Evolutionary conservation across 768 basidiomycete genomes (phyloP).

Genomic region (Termitomyces sp.): DNA sequence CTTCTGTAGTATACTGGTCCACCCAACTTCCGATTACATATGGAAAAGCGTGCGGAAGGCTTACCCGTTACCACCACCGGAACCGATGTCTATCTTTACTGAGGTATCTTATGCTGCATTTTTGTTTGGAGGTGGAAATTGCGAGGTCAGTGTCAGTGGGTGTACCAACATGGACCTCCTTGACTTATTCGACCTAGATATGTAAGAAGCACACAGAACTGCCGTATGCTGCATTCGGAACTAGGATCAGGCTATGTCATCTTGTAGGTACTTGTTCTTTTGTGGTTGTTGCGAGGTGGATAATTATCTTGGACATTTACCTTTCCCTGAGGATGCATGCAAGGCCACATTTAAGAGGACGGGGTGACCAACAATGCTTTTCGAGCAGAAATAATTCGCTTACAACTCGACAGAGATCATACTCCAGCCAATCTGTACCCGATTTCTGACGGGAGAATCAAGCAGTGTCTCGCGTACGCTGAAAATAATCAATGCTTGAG

Average conservation of each 20-base stretch:
- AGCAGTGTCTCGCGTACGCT: background rate
- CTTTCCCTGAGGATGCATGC: conserved; percentile 5
- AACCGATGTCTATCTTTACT: conserved; percentile 33
- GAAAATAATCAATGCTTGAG: background rate
- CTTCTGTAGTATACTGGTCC: conserved; percentile 47
- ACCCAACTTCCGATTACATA: conserved; percentile 46
- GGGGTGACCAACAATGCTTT: conserved; percentile 6
- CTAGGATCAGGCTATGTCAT: conserved; percentile 43
- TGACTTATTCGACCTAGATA: conserved; percentile 21
- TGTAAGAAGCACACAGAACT: conserved; percentile 35
- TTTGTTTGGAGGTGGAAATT: conserved; percentile 54
- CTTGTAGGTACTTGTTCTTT: conserved; percentile 18
- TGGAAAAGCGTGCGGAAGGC: conserved; percentile 52
- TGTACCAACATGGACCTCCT: background rate
- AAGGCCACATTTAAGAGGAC: background rate
- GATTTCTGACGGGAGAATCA: background rate
- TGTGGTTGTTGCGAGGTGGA: background rate
- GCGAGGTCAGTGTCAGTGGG: conserved; percentile 49
- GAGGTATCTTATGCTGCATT: conserved; percentile 66
- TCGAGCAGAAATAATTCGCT: background rate
- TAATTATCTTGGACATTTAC: background rate
- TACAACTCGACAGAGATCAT: background rate
- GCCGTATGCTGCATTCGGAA: conserved; percentile 46
- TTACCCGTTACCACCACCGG: conserved; percentile 21
- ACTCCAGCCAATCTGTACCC: background rate